Percentiles rank a stretch among this genome's conserved stretches.
Conservation (phyloP, 2,329 filamentous ascomycete genomes). For the Chlorencoelia australis region DNA sequence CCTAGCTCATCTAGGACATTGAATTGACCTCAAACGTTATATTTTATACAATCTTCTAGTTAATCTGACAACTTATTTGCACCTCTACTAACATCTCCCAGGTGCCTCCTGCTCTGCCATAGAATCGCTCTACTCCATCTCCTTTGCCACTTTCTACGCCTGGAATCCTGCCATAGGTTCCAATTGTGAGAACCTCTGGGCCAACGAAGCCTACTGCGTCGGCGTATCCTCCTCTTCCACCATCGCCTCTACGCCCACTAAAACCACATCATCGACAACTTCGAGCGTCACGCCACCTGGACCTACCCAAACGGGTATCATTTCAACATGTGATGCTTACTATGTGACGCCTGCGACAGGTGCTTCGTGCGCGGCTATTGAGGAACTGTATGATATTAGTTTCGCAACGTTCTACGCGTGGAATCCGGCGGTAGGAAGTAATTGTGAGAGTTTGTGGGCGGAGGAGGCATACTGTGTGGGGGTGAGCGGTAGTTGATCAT, state of each 20-base stretch:
- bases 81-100: too few species aligned
- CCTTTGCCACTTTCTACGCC: background rate
- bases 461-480: background rate
- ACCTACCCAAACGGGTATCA: slow-evolving; percentile 24
- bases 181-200: slow-evolving; percentile 21
- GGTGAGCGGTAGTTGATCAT: too few species aligned
- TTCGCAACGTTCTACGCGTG: slow-evolving; percentile 21
- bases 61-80: too few species aligned
- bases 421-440: slow-evolving; percentile 26
- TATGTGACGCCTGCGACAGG: background rate
- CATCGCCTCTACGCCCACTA: slow-evolving; percentile 5
- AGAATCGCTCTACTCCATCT: slow-evolving; percentile 5
- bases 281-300: slow-evolving; percentile 11
- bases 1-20: too few species aligned
- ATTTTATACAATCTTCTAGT: too few species aligned
- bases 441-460: background rate
- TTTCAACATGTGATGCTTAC: slow-evolving; percentile 23
- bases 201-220: slow-evolving; percentile 21
- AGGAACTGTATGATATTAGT: slow-evolving; percentile 10
- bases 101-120: slow-evolving; percentile 9
- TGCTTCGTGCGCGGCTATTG: background rate
- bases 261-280: slow-evolving; percentile 2
- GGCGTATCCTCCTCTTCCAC: slow-evolving; percentile 1
- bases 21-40: too few species aligned
- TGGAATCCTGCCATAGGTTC: background rate